Evolutionary conservation across 805 yeast genomes (phyloP).

Genomic region (Kazachstania bromeliacearum): DNA sequence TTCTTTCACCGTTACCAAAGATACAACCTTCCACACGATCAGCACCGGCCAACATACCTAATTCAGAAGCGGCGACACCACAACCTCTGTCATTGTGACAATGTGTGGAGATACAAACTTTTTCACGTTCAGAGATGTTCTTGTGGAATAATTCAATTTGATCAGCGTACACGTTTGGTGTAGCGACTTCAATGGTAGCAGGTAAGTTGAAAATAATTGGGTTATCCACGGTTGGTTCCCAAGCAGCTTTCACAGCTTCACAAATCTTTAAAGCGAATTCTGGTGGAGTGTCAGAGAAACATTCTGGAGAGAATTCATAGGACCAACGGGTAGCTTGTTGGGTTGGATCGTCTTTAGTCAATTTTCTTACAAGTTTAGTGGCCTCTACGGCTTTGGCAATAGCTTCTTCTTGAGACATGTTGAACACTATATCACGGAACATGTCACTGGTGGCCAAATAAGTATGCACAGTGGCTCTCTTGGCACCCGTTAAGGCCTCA

Average conservation of each 20-base stretch:
- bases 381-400: conserved; percentile 53
- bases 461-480: conserved; percentile 65
- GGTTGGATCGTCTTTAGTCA: conserved; percentile 64
- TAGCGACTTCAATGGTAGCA: conserved; percentile 74
- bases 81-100: conserved; percentile 84
- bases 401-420: conserved; percentile 48
- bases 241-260: conserved; percentile 68
- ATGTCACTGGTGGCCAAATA: conserved; percentile 70
- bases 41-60: conserved; percentile 76
- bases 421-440: conserved; percentile 63
- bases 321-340: conserved; percentile 53
- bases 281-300: conserved; percentile 60
- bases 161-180: conserved; percentile 78
- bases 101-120: conserved; percentile 65
- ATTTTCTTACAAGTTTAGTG: conserved; percentile 49
- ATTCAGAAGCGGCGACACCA: conserved; percentile 79
- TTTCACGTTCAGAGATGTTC: conserved; percentile 58
- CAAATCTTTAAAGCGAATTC: conserved; percentile 58
- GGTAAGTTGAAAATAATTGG: conserved; percentile 78
- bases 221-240: conserved; percentile 56
- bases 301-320: conserved; percentile 74
- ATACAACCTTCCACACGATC: conserved; percentile 81
- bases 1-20: conserved; percentile 81
- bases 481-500: conserved; percentile 65
- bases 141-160: conserved; percentile 68